Base-by-base conservation (phyloP, 352 stramenopile species). In the Pythium volutum region DNA sequence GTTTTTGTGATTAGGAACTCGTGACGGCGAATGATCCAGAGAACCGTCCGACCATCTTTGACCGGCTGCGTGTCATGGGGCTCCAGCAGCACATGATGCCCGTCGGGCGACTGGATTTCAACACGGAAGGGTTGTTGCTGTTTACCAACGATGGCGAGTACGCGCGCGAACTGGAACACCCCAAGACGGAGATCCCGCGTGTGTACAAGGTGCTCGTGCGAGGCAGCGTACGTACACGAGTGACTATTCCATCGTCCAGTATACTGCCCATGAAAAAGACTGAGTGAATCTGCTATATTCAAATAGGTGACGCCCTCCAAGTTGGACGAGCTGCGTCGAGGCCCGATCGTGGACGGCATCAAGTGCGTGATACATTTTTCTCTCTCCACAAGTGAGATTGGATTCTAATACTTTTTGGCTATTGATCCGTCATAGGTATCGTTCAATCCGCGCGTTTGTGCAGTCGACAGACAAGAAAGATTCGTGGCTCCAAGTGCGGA, bases 81-180 rank as follows among this genome's bases (percentile, higher is more conserved):
- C 69, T 96, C 29, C 73, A 73, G 20, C 70, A 89, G 56, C 85
- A 96, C 65, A 79, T 97, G 62, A 97, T 96, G 77, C 81, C 90
- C 9, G 88, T 97, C 55, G 89, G 91, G 62, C 87, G 89, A 59
- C 77, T 98, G n/a, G 92, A 98, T 63, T 97, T 87, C 66, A 95
- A 97, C 55, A 97, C 88, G 16, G 91, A 97, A 65, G 92, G 92
- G 2, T 69, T 98, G 29, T 66, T 98, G 59, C 76, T 98, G n/a
- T 77, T 98, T 14, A 97, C 89, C 14, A 97, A 96, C 65, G 83
- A 97, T 60, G 92, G 92, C 27, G 89, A 95, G 58, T 96, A 97
- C 64, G 87, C 91, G 23, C 74, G 89, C 15, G 62, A 85, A 39
- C 66, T 98, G 62, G 92, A 98, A 62, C 89, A 96, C 52, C 92